Conservation (phyloP, 1,284 basidiomycete species). For the Trichosporon asahii region DNA sequence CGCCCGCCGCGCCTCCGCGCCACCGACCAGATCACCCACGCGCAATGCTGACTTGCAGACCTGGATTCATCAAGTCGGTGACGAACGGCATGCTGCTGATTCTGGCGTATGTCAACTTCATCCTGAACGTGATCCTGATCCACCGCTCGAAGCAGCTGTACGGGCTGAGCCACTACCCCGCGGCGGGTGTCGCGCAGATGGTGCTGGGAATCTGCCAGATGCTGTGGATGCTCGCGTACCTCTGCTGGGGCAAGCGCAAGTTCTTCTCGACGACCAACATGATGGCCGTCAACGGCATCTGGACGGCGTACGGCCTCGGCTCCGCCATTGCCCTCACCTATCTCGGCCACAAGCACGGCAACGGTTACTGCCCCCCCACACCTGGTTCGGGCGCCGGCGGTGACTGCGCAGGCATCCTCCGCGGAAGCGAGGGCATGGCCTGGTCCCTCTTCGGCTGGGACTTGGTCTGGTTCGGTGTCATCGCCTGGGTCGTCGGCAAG, state of each 20-base stretch:
- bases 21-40: too few relatives aligned
- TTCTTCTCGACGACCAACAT: slow-evolving; percentile 27
- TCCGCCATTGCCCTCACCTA: slow-evolving; percentile 30
- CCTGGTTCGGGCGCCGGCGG: not conserved
- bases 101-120: slow-evolving; percentile 24
- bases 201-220: slow-evolving; percentile 29
- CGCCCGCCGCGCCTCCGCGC: not conserved
- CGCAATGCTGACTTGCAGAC: not conserved
- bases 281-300: slow-evolving; percentile 24
- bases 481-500: not conserved
- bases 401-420: slow-evolving; percentile 32
- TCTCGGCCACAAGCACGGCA: slow-evolving; percentile 14
- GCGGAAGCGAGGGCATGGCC: slow-evolving; percentile 23
- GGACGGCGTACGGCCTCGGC: slow-evolving; percentile 28
- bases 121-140: slow-evolving; percentile 33
- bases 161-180: slow-evolving; percentile 23
- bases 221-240: slow-evolving; percentile 22
- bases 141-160: slow-evolving; percentile 19
- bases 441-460: slow-evolving; percentile 20
- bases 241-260: slow-evolving; percentile 17
- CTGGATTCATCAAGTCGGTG: slow-evolving; percentile 1
- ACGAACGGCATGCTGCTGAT: slow-evolving; percentile 8
- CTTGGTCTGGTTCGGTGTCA: slow-evolving; percentile 27
- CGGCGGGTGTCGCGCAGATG: slow-evolving; percentile 32
- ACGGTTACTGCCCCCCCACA: not conserved